Conservation (phyloP, 2,329 filamentous ascomycete species). For the Penicillium olsonii region DNA sequence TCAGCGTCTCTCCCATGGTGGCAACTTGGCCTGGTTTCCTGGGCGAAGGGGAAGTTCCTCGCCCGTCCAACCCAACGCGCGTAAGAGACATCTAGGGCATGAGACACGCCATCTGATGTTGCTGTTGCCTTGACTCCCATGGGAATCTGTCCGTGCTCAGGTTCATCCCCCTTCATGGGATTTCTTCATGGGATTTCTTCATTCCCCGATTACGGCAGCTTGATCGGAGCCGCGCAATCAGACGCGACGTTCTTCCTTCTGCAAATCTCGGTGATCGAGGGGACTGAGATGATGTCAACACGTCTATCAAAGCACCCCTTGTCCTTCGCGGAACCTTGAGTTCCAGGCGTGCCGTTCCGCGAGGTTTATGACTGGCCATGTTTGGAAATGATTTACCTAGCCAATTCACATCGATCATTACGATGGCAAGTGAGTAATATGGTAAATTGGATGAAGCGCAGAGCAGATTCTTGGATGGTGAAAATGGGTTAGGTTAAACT, state of each 20-base stretch:
- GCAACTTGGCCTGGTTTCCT: neutral
- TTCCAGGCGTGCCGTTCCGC: too few species aligned
- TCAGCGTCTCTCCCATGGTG: too few species aligned
- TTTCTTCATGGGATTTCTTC: conserved; percentile 13
- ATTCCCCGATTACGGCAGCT: conserved; percentile 18
- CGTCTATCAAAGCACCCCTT: too few species aligned
- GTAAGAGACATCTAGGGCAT: too few species aligned
- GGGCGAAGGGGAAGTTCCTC: neutral
- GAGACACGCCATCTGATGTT: neutral
- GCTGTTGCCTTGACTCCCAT: neutral
- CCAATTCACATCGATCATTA: too few species aligned
- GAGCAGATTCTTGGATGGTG: neutral
- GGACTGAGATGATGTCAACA: neutral
- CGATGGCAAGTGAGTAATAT: too few species aligned
- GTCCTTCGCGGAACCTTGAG: too few species aligned
- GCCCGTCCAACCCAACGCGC: too few species aligned
- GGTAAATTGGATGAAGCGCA: neutral
- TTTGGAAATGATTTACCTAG: too few species aligned
- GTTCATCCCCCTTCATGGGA: conserved; percentile 7
- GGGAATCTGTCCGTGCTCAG: conserved; percentile 1
- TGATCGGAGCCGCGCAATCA: conserved; percentile 16
- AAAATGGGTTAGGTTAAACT: neutral
- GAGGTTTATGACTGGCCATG: too few species aligned
- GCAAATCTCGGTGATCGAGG: neutral
- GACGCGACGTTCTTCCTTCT: neutral